These are phyloP conservation scores for Cadophora gregata DNA, from an alignment of 2,329 filamentous ascomycete species.

Conservation along the genomic window DNA sequence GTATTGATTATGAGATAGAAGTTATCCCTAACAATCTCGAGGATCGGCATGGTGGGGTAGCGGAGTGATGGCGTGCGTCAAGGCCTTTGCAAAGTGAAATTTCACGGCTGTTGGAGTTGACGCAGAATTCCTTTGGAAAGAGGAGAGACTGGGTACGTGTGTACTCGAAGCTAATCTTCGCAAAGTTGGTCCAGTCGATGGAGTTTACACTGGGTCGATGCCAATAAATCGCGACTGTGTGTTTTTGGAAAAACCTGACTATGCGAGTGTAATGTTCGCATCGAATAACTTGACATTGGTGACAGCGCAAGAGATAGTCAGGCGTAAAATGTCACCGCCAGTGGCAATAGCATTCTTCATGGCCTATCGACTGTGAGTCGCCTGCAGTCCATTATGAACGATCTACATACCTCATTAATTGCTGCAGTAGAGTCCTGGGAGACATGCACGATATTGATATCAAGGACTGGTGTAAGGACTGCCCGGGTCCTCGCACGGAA, in stretches of 20 bases:
- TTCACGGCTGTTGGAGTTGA: not conserved
- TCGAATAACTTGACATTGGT: not conserved
- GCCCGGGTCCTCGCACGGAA: not conserved
- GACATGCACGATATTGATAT: not conserved
- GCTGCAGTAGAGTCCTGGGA: not conserved
- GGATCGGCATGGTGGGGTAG: not conserved
- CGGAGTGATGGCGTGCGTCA: not conserved
- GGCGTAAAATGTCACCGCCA: not conserved
- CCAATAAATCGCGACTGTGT: not conserved
- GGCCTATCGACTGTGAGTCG: not conserved
- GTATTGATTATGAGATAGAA: not conserved
- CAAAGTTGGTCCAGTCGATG: not conserved
- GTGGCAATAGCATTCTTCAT: not conserved
- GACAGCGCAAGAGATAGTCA: not conserved
- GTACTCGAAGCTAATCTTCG: not conserved
- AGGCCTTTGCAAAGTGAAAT: not conserved
- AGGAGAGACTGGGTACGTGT: not conserved
- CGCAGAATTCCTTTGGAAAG: not conserved
- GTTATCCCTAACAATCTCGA: not conserved
- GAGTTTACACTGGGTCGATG: not conserved
- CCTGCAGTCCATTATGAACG: not conserved
- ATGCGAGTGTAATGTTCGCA: not conserved
- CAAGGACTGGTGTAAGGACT: not conserved
- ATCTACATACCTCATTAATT: not conserved
- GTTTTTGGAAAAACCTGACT: not conserved